A percentile compares a stretch with the other conserved stretches of the same genome.
phyloP scores from a whole-genome alignment of 2,329 filamentous ascomycete genomes.

The Ophiostoma sp. region DNA sequence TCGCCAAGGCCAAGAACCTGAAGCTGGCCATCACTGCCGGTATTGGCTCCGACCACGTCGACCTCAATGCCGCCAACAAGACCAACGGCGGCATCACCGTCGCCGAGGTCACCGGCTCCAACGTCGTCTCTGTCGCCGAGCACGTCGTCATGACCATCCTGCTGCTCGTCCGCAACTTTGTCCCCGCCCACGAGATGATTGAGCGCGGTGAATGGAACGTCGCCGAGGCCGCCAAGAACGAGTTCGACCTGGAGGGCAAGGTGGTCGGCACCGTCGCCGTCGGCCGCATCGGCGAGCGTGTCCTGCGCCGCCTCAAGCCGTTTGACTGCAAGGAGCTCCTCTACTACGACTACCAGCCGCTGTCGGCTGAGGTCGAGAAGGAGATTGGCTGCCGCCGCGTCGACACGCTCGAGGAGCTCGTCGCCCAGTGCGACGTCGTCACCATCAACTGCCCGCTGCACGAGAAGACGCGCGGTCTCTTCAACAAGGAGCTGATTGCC shows the following conservation, averaged over 20 bases:
- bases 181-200: constrained; percentile 94
- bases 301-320: constrained; percentile 89
- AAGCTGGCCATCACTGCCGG: constrained; percentile 96
- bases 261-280: constrained; percentile 97
- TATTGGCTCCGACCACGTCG: constrained; percentile 98
- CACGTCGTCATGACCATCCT: constrained; percentile 99
- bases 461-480: constrained; percentile 93
- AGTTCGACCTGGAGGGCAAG: constrained; percentile 97
- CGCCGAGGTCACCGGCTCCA: constrained; percentile 95
- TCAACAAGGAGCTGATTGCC: constrained; percentile 94
- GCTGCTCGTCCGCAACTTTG: constrained; percentile 93
- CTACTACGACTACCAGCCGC: constrained; percentile 99
- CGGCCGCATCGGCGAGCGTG: constrained; percentile 96
- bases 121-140: constrained; percentile 97
- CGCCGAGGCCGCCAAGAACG: constrained; percentile 93
- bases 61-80: constrained; percentile 94
- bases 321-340: constrained; percentile 99
- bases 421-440: constrained; percentile 91
- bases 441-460: constrained; percentile 99
- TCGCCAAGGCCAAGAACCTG: constrained; percentile 97
- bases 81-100: constrained; percentile 98
- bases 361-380: constrained; percentile 80
- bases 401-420: constrained; percentile 86
- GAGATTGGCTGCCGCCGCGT: constrained; percentile 95
- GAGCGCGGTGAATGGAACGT: constrained; percentile 90